Conservation (phyloP, 2,329 filamentous ascomycete genomes). For the Aspergillus versicolor region DNA sequence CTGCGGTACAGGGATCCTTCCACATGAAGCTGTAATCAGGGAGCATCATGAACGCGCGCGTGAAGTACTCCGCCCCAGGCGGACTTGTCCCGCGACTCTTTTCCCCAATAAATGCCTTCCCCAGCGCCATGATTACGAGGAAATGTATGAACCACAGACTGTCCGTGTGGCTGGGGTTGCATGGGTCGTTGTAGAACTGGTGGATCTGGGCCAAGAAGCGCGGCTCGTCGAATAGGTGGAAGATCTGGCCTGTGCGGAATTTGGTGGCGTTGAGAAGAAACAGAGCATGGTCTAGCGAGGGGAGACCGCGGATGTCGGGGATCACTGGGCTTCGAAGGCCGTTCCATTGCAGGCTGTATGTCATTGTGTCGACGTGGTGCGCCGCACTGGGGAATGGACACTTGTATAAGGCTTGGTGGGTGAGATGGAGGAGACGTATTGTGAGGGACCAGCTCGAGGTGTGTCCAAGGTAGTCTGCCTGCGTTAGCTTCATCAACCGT, state of each 20-base stretch:
- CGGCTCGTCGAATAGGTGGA: constrained; percentile 6
- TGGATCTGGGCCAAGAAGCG: constrained; percentile 8
- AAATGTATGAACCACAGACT: constrained; percentile 7
- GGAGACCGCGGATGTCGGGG: constrained; percentile 2
- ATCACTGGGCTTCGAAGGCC: not conserved
- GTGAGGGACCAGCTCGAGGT: constrained; percentile 10
- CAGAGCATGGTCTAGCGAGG: constrained; percentile 1
- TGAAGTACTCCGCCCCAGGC: constrained; percentile 4
- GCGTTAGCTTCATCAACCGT: not conserved
- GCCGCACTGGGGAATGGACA: constrained; percentile 2
- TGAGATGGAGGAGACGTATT: constrained; percentile 2
- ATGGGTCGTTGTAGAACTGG: constrained; percentile 1
- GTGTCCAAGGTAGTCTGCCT: constrained; percentile 4
- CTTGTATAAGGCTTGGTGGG: constrained; percentile 5
- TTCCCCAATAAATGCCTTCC: constrained; percentile 7
- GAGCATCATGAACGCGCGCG: constrained; percentile 4
- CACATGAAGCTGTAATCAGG: constrained; percentile 6
- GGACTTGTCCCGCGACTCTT: not conserved
- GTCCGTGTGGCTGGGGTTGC: not conserved
- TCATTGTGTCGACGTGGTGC: constrained; percentile 3
- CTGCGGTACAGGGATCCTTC: constrained; percentile 1
- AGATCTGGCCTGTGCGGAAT: constrained; percentile 6
- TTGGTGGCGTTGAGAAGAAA: constrained; percentile 6
- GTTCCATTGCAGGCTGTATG: constrained; percentile 1
- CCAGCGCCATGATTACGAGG: constrained; percentile 6